phyloP scores from a whole-genome alignment of 805 yeast species.

The Myxozyma melibiosi region DNA sequence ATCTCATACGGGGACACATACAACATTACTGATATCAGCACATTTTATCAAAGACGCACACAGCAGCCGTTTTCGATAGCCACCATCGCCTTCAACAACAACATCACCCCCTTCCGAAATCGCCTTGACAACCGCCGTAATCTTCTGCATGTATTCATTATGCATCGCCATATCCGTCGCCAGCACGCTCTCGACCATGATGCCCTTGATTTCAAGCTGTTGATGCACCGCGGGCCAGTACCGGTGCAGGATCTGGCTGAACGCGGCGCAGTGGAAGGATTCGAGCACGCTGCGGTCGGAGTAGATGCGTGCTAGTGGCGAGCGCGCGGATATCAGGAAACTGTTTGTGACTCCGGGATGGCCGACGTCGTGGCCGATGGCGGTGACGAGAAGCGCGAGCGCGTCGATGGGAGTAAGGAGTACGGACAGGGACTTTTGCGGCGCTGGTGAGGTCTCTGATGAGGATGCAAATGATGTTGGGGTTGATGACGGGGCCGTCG shows the following conservation, averaged over 20 bases:
- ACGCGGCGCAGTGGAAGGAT: conserved; percentile 73
- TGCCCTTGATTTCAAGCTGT: conserved; percentile 32
- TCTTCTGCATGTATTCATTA: conserved; percentile 60
- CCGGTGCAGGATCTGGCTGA: conserved; percentile 53
- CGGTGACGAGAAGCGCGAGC: conserved; percentile 70
- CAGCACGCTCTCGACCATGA: conserved; percentile 51
- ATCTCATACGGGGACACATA: background rate
- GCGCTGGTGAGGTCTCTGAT: background rate
- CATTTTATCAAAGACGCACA: conserved; percentile 79
- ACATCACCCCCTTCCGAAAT: background rate
- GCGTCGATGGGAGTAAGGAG: conserved; percentile 48
- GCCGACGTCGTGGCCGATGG: conserved; percentile 93
- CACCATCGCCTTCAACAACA: background rate
- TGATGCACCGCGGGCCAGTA: conserved; percentile 47
- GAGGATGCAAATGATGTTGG: background rate
- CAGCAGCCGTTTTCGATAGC: conserved; percentile 45
- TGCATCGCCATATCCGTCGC: conserved; percentile 96
- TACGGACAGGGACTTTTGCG: background rate
- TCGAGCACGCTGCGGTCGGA: conserved; percentile 75
- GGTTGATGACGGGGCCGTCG: no score
- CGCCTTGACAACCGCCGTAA: conserved; percentile 15
- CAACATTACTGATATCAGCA: conserved; percentile 92
- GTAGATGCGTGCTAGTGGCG: conserved; percentile 67
- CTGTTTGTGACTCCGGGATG: conserved; percentile 95
- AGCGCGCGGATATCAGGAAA: conserved; percentile 57